Percentiles rank a stretch among this genome's conserved stretches.
phyloP scores from a whole-genome alignment of 257 asterid species.

The Voacanga thouarsii region DNA sequence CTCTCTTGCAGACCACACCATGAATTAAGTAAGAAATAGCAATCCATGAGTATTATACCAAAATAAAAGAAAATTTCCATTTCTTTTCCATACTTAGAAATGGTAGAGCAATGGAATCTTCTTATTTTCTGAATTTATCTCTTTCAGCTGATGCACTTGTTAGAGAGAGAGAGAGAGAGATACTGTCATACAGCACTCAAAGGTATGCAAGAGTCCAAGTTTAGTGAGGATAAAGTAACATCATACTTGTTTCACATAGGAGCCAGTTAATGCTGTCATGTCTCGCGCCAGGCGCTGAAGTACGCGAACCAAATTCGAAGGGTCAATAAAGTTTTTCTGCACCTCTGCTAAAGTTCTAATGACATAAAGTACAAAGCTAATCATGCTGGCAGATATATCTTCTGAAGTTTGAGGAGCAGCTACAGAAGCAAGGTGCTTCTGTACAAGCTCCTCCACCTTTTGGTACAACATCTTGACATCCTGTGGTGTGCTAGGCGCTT shows the following conservation, averaged over 20 bases:
- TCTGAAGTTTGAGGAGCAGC: conserved; percentile 88
- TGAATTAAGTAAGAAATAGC: not conserved
- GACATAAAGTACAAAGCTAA: conserved; percentile 88
- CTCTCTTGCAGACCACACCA: not conserved
- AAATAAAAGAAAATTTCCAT: not conserved
- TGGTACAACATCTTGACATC: conserved; percentile 90
- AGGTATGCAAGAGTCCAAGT: not conserved
- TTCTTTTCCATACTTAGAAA: no score
- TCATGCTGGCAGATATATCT: conserved; percentile 88
- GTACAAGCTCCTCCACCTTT: conserved; percentile 94
- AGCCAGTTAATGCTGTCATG: conserved; percentile 72
- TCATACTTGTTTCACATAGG: conserved; percentile 77
- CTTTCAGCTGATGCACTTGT: not conserved
- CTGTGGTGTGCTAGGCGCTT: conserved; percentile 64
- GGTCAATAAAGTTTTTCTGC: conserved; percentile 85
- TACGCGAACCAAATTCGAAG: conserved; percentile 74
- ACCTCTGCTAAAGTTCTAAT: conserved; percentile 83
- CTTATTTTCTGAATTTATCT: not conserved
- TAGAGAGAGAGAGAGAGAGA: not conserved
- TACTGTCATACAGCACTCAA: not conserved
- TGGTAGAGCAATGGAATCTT: not conserved
- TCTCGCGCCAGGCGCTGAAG: conserved; percentile 97
- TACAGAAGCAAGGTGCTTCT: conserved; percentile 89
- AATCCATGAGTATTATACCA: not conserved
- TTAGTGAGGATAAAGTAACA: not conserved